Evolutionary conservation across 2,329 filamentous ascomycete genomes (phyloP).

Genomic region (Alternaria hordeiaustralica): DNA sequence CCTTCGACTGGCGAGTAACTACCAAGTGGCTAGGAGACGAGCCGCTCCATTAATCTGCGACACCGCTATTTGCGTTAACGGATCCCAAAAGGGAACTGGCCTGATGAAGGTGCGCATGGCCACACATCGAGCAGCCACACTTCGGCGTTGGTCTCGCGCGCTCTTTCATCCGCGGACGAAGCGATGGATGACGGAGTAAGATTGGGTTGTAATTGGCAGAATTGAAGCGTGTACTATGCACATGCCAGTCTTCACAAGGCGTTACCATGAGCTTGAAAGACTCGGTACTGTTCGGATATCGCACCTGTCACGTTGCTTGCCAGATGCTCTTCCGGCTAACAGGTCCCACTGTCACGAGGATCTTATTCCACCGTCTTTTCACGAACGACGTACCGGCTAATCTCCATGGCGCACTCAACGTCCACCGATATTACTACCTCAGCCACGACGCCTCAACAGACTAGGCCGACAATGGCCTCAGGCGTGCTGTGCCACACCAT

Average conservation of each 20-base stretch:
- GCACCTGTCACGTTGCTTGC: not conserved
- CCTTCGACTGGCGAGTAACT: not conserved
- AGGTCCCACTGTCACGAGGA: not conserved
- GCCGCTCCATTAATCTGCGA: slow-evolving; percentile 5
- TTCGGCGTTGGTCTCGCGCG: not conserved
- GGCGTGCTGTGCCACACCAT: slow-evolving; percentile 10
- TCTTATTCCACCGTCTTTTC: not conserved
- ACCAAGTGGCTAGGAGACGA: not conserved
- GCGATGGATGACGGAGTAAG: not conserved
- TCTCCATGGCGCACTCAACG: not conserved
- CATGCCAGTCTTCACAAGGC: not conserved
- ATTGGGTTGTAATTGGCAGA: not conserved
- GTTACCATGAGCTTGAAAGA: not conserved
- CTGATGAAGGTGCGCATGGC: slow-evolving; percentile 16
- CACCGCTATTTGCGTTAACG: slow-evolving; percentile 12
- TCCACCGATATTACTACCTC: not conserved
- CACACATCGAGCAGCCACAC: slow-evolving; percentile 33
- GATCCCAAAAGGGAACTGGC: not conserved
- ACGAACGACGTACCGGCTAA: slow-evolving; percentile 1
- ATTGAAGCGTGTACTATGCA: not conserved
- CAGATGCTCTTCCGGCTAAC: not conserved
- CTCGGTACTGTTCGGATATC: not conserved
- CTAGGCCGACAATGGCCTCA: not conserved
- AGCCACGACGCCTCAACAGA: slow-evolving; percentile 9
- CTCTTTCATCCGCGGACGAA: not conserved